Evolutionary conservation across 768 basidiomycete species (phyloP).

Genomic region (Mrakia gelida): DNA sequence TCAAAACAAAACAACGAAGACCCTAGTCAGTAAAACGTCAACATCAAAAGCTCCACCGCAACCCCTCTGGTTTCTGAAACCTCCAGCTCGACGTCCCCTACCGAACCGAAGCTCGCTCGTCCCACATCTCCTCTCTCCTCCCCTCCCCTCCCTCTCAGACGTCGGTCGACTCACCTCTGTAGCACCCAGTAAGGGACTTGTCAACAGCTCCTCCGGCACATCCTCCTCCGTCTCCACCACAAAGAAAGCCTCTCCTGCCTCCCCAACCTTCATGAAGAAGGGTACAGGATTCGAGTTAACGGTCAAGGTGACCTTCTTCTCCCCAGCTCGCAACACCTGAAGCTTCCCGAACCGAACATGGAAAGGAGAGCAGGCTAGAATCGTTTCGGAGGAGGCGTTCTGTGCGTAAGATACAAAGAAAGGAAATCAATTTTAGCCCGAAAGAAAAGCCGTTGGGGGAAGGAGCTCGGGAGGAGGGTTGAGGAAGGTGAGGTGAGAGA

Average conservation of each 20-base stretch:
- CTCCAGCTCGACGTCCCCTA: too few species aligned
- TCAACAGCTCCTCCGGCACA: constrained; percentile 86
- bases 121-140: background rate
- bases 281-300: constrained; percentile 76
- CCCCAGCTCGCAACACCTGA: constrained; percentile 85
- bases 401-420: background rate
- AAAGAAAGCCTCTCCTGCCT: constrained; percentile 98
- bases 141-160: background rate
- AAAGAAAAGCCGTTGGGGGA: background rate
- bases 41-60: too few species aligned
- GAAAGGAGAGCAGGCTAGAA: constrained; percentile 83
- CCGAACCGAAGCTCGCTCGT: background rate
- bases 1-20: background rate
- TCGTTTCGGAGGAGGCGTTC: constrained; percentile 35
- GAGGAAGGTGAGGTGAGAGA: constrained; percentile 4
- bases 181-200: constrained; percentile 70
- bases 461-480: background rate
- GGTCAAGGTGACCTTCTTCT: constrained; percentile 91
- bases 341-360: constrained; percentile 97
- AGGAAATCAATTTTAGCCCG: background rate
- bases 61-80: too few species aligned
- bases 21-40: background rate
- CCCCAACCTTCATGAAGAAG: constrained; percentile 97
- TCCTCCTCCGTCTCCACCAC: constrained; percentile 95
- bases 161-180: constrained; percentile 37